These are phyloP conservation scores for Canavalia gladiata DNA, from an alignment of 306 rosid species.

Conservation along the genomic window DNA sequence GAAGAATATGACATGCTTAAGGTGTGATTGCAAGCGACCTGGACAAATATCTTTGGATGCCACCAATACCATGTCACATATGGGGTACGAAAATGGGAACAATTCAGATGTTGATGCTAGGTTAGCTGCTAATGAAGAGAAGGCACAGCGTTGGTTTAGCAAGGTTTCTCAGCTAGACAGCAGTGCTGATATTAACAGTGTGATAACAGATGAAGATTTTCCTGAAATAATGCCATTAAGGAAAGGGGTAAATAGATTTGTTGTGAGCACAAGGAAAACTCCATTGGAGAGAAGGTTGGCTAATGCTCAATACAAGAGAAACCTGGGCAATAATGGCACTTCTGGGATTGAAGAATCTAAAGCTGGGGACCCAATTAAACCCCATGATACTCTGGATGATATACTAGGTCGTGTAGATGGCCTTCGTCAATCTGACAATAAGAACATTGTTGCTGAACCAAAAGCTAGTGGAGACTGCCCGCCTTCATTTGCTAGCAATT, in stretches of 20 bases:
- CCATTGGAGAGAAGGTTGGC: conserved; percentile 83
- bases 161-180: conserved; percentile 88
- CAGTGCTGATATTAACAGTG: conserved; percentile 65
- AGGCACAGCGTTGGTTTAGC: conserved; percentile 90
- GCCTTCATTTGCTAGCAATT: conserved; percentile 44
- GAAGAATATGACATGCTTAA: conserved; percentile 76
- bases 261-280: conserved; percentile 90
- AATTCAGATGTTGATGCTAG: conserved; percentile 59
- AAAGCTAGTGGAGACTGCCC: conserved; percentile 35
- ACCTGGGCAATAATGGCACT: conserved; percentile 59
- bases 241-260: conserved; percentile 95
- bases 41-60: conserved; percentile 60
- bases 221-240: conserved; percentile 98
- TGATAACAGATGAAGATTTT: conserved; percentile 78
- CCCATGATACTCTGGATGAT: conserved; percentile 53
- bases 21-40: conserved; percentile 95
- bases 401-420: conserved; percentile 48
- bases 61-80: conserved; percentile 46
- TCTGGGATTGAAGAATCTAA: conserved; percentile 44
- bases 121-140: conserved; percentile 89
- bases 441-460: conserved; percentile 44
- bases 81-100: conserved; percentile 56
- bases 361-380: conserved; percentile 42
- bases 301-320: conserved; percentile 65
- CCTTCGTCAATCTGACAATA: conserved; percentile 51